Evolutionary conservation across 257 asterid genomes (phyloP).

Genomic region (Forsythia viridissima): DNA sequence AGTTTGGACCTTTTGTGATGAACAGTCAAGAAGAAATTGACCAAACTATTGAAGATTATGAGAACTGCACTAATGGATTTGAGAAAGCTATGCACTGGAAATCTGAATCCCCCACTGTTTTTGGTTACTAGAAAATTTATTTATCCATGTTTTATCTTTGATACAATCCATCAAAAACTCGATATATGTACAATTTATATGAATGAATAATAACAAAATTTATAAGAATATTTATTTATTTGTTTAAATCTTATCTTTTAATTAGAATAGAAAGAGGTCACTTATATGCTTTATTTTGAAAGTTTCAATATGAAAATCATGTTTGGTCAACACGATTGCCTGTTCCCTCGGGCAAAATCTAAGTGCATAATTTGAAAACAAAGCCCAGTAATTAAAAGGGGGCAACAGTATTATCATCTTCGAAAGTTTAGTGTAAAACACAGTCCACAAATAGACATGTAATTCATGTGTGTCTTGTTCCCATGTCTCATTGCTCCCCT

Average conservation of each 20-base stretch:
- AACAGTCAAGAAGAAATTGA: conserved; percentile 74
- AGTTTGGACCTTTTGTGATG: conserved; percentile 91
- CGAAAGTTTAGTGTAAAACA: background rate
- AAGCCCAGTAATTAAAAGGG: background rate
- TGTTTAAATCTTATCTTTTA: too few species aligned
- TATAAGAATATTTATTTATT: too few species aligned
- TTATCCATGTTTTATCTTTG: background rate
- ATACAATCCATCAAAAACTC: background rate
- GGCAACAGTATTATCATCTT: background rate
- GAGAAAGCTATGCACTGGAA: conserved; percentile 87
- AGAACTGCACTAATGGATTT: conserved; percentile 71
- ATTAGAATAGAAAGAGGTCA: too few species aligned
- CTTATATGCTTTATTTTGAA: background rate
- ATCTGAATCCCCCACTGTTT: conserved; percentile 43
- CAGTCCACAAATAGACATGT: background rate
- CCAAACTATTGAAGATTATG: conserved; percentile 72
- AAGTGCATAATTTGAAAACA: background rate
- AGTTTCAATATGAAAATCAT: background rate
- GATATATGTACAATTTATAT: background rate
- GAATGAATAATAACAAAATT: background rate
- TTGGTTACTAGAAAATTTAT: conserved; percentile 33
- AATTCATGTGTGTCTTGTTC: background rate
- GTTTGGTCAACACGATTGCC: background rate
- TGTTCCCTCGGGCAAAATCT: background rate
- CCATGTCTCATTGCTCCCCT: too few species aligned